Base-by-base conservation (phyloP, 139 green algal genomes). In the Axilococcus clingmanii region DNA sequence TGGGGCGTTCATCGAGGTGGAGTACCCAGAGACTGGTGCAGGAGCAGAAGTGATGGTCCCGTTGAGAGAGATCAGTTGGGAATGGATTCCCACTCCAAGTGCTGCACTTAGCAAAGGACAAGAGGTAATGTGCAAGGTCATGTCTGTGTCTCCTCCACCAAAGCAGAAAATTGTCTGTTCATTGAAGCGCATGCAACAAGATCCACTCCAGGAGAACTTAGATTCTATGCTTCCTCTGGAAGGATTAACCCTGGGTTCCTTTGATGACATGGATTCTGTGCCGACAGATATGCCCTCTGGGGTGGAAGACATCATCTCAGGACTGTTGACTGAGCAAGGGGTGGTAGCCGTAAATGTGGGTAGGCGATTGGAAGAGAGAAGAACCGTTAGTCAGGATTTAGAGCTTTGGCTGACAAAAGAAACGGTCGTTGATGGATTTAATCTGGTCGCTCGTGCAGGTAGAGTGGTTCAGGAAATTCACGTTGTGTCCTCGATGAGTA, bases 1-100 rank as follows among this genome's bases (percentile, higher is more conserved):
- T 58, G 76, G 74, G 15, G 74, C 67, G 7, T 82, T 82, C 42
- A 60, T 80, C 7, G 60, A 65, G 36, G 44, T 81, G 25, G 22
- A 22, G 23, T 27, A 48, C 12, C 32, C 49, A 4, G 41, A 72
- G n/a, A 43, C 70, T 12, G 11, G 49, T 51, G 40, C 63, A 29
- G 66, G 66, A 12, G 33, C 50, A 3, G 64, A 59, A 57, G 69
- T 65, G 16, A 44, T 79, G 35, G 49, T 82, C 17, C 70, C 76
- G 42, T 58, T 79, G 34, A 64, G 47, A 2, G 77, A 85, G 60
- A 42, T 85, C 9, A 69, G 52, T 36, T 85, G 76, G 65, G 57
- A 71, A 41, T 71, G 62, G 62, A 27, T 71, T 5, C 35, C 48
- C 24, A 43, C 12, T 27, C 47, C 40, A 7, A 27, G 19, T 32